Evolutionary conservation across 176 grass and related monocot species (phyloP).

Genomic region (Oryza glumipatula): DNA sequence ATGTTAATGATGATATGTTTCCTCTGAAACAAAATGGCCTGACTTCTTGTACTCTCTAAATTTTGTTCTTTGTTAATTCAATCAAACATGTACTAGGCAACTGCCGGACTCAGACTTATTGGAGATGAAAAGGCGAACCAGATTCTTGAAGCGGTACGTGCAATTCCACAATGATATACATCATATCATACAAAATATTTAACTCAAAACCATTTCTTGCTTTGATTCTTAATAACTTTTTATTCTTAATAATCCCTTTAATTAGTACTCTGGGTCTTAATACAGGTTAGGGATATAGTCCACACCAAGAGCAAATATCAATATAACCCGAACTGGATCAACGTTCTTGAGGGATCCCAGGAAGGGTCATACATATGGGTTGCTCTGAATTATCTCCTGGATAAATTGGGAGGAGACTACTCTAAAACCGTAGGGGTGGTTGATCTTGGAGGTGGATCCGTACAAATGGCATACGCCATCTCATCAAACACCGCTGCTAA

Average conservation of each 20-base stretch:
- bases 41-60: no score
- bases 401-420: conserved; percentile 56
- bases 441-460: conserved; percentile 61
- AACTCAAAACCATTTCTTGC: background rate
- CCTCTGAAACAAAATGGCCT: background rate
- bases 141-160: conserved; percentile 54
- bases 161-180: no score
- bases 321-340: conserved; percentile 49
- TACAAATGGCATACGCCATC: conserved; percentile 64
- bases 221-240: no score
- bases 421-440: conserved; percentile 44
- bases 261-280: background rate
- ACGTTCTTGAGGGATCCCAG: conserved; percentile 51
- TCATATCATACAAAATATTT: no score
- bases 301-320: conserved; percentile 46
- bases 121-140: conserved; percentile 45
- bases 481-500: conserved; percentile 42
- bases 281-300: conserved; percentile 49
- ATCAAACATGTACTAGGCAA: conserved; percentile 35
- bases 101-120: conserved; percentile 40
- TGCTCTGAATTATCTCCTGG: conserved; percentile 63
- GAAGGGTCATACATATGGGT: conserved; percentile 74
- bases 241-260: no score
- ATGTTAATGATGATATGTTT: background rate
- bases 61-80: no score